Base-by-base conservation (phyloP, 2,329 filamentous ascomycete species). In the Uncinocarpus reesii region DNA sequence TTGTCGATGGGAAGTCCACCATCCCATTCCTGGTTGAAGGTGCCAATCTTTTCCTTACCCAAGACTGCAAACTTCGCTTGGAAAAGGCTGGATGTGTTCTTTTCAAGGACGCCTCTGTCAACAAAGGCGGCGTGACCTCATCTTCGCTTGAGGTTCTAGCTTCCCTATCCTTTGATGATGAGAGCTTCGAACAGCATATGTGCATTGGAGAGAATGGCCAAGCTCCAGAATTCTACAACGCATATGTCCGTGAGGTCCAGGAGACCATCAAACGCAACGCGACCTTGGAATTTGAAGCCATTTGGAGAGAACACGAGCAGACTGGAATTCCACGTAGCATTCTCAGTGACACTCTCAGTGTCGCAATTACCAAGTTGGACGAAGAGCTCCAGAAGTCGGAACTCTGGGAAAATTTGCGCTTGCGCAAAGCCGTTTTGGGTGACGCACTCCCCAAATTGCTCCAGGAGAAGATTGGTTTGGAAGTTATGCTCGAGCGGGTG, bases 21-120 rank as follows among this genome's bases (percentile, higher is more conserved):
- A 84, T 98, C 52, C 89, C 90, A 0, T 98, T 93, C 71, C 92
- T 98, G 47, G 90, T 98, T 37, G 92, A 98, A 70, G 92, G 92
- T 46, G 92, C 92, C 67, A 98, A 96, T 66, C 75, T 98, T 47
- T 98, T 98, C 78, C 93, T 98, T 70, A 95, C 92, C 0, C 92
- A 98, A 68, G 92, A 98, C 60, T 90, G 90, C 59, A 96, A 96
- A 73, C 77, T 96, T 48, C 85, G 88, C 20, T 80, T 98, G 11
- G 92, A 98, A 71, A 83, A 87, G 58, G 89, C 90, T n/a, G 92
- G 92, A 52, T 93, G 87, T 62, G 80, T 96, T 59, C 70, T 98
- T 34, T 95, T 88, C 81, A 98, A 98, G 73, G 92, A 98, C 66
- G 92, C 92, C 4, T 95, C 87, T 31, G 89, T 90, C 49, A 98